Evolutionary conservation across 768 basidiomycete genomes (phyloP), one percentile per base, ranked within the genome.

Genomic region (Agaricus subrufescens): DNA sequence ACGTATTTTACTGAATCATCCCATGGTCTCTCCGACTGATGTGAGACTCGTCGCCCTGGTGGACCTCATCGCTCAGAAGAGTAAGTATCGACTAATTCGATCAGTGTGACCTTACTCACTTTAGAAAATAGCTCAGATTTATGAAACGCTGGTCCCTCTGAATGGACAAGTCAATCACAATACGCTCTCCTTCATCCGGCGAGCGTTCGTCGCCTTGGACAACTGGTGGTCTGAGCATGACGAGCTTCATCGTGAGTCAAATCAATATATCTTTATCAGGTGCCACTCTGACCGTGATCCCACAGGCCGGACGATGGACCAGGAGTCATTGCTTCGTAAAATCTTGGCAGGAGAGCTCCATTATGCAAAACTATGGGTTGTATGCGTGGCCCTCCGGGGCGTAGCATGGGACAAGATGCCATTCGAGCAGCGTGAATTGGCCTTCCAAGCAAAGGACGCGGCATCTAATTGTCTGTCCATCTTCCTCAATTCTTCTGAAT

Each of bases 331-430:
- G 11, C 78, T 94, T 34, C 83, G 93, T 48, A 94, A 92, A 72
- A 85, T 98, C 47, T 83, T 97, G 23, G 85, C 85, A 2, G 89
- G 88, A 4, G 94, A 97, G 66, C 75, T 96, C 50, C 86, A 94
- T 65, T 94, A 96, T 66, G 91, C 94, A 29, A 95, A 96, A 68
- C 77, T 98, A 4, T 97, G 94, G 94, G 82, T 96, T 31, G 88
- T 94, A 23, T 97, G 94, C 66, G 87, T 96, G 25, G 93, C 93
- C 11, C 74, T 98, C 46, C 83, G 94, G 57, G 94, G 94, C 15
- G 90, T 89, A 26, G 84, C 90, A 4, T 98, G 94, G 94, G 94
- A 97, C 65, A 94, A 94, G 71, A 92, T 97, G 87, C 85, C 92
- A 3, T 92, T 90, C 58, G 94, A 97, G 69, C 94, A 96, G 66